Conservation (phyloP, 2,329 filamentous ascomycete genomes). For the Sporothrix schenckii region DNA sequence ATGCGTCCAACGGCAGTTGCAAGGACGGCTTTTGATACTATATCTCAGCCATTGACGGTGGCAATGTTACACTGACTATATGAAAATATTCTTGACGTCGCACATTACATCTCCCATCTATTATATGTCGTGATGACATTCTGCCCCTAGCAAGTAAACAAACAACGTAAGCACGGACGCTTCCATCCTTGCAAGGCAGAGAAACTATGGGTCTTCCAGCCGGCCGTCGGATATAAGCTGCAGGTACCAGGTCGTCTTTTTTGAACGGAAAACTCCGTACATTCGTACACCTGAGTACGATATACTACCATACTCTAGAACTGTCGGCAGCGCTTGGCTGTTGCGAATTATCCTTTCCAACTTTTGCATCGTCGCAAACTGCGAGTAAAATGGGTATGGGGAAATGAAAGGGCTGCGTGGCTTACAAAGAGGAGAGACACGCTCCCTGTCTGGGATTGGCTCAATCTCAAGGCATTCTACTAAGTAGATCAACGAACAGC, state of each 20-base stretch:
- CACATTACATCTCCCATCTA: no score
- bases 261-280: no score
- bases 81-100: no score
- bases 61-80: no score
- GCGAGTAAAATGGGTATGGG: slow-evolving; percentile 11
- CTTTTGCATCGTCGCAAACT: no score
- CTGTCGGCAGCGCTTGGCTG: not conserved
- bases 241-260: not conserved
- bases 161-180: not conserved
- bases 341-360: not conserved
- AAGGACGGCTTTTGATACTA: no score
- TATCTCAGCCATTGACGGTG: no score
- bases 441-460: not conserved
- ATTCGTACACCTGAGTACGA: not conserved
- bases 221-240: not conserved
- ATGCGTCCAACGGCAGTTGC: no score
- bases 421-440: not conserved
- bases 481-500: not conserved
- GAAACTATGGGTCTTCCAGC: not conserved
- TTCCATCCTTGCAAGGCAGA: not conserved
- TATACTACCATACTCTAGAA: not conserved
- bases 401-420: not conserved
- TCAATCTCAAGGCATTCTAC: not conserved
- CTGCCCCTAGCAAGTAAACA: not conserved
- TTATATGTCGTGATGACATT: no score